Evolutionary conservation across 768 basidiomycete genomes (phyloP), one percentile per base, ranked within the genome.

Genomic region (Suillus spraguei): DNA sequence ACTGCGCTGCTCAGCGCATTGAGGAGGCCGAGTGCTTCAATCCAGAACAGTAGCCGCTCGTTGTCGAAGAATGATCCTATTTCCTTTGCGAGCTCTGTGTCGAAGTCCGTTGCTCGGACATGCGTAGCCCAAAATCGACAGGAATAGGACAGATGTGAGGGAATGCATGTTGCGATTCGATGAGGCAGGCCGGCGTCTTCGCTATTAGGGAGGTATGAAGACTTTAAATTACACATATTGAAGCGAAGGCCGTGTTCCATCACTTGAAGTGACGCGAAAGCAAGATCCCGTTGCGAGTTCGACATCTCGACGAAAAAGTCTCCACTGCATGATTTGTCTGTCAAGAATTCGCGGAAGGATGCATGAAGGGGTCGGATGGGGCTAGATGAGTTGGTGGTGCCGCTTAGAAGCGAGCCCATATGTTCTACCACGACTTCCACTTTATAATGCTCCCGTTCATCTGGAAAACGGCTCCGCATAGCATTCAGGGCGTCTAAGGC

Each of bases 191-290:
- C 50, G 20, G 24, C 22, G 13, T 77, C 60, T 17, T 77, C 68
- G 39, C 39, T 52, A 62, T 80, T 77, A 10, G 44, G 65, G 16
- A 68, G 28, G 58, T 73, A 70, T 3, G 78, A 79, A 13, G 69
- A 72, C 42, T 69, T 63, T 16, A 79, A 60, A 8, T 72, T 41
- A 64, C 73, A 76, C n/a, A 80, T 77, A 61, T 79, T 77, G 68
- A 80, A 79, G 56, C 65, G 62, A 33, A 78, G 73, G 4, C 60
- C 66, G 5, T 62, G 52, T 7, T 72, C 65, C 79, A 79, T 74
- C 16, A 72, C 61, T 2, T 58, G 52, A 7, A 80, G 59, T 14
- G 67, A 73, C 11, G 53, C 61, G 24, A 49, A 24, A 20, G 61
- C 64, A 22, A 67, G 33, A 28, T 36, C 20, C n/a, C 46, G 4